Conservation (phyloP, 2,329 filamentous ascomycete genomes). For the Drechslerella stenobrocha region DNA sequence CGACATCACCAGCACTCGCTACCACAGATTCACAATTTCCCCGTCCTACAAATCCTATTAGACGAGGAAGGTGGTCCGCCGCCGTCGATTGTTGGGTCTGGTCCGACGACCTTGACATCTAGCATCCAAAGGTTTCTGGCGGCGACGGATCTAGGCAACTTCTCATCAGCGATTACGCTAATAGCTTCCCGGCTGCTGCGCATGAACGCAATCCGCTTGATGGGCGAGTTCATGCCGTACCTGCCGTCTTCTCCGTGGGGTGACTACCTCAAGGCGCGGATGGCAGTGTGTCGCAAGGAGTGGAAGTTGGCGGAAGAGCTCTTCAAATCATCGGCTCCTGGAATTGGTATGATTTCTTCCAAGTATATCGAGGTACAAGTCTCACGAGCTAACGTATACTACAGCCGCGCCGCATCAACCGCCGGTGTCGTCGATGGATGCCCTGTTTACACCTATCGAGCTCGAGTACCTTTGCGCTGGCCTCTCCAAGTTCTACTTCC, state of each 20-base stretch:
- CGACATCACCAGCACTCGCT: slow-evolving; percentile 6
- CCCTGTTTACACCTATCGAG: slow-evolving; percentile 74
- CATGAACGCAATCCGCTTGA: slow-evolving; percentile 57
- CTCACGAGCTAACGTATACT: slow-evolving; percentile 5
- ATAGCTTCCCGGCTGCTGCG: slow-evolving; percentile 58
- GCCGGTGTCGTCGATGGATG: slow-evolving; percentile 59
- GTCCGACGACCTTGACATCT: slow-evolving; percentile 49
- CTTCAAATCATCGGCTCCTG: slow-evolving; percentile 81
- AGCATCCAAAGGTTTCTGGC: slow-evolving; percentile 57
- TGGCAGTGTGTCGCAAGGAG: slow-evolving; percentile 66
- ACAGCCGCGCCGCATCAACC: slow-evolving; percentile 53
- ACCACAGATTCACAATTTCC: slow-evolving; percentile 49
- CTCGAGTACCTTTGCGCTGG: slow-evolving; percentile 71
- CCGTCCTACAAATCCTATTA: slow-evolving; percentile 55
- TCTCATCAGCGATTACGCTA: slow-evolving; percentile 56
- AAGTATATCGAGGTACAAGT: neutral
- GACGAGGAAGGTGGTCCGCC: slow-evolving; percentile 64
- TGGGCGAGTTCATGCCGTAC: slow-evolving; percentile 69
- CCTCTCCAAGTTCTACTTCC: slow-evolving; percentile 79
- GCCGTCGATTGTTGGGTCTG: slow-evolving; percentile 65
- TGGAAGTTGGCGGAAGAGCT: slow-evolving; percentile 72
- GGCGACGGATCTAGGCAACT: slow-evolving; percentile 49
- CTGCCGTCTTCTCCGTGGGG: slow-evolving; percentile 64
- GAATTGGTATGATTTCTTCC: slow-evolving; percentile 68
- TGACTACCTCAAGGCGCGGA: slow-evolving; percentile 79